Base-by-base conservation (phyloP, 73 alveolate genomes). In the Tetrahymena borealis region DNA sequence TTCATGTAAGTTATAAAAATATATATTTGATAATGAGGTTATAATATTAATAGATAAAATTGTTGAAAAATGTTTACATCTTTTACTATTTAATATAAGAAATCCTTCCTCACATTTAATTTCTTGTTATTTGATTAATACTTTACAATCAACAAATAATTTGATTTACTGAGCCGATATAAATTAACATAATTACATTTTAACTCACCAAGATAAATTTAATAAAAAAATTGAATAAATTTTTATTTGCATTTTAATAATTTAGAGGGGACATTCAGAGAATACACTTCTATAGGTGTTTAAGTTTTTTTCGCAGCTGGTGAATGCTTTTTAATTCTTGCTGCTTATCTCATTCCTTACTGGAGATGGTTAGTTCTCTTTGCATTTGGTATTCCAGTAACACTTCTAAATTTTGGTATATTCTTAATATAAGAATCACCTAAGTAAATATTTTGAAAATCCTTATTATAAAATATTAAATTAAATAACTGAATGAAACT, bases 201-300 rank as follows among this genome's bases (percentile, higher is more conserved):
- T n/a, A n/a, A n/a, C n/a, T n/a, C n/a, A n/a, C n/a, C n/a, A n/a
- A n/a, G n/a, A n/a, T n/a, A n/a, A n/a, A n/a, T n/a, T n/a, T n/a
- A n/a, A n/a, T n/a, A n/a, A n/a, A n/a, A n/a, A n/a, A n/a, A n/a
- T n/a, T n/a, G n/a, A n/a, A n/a, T 39, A 39, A 39, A 39, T 39
- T 39, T 39, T 39, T 39, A 39, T 39, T 39, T 39, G 7, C 7
- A 9, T 9, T 39, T 39, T 39, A 12, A 39, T 13, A 33, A 42
- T 32, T 1, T 38, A 93, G 95, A 79, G 28, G 95, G 95, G 8
- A 77, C 90, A 40, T 93, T 93, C 78, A 93, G 95, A 93, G 95
- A 93, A 32, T 79, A 79, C 9, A 79, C 90, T 13, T 79, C 90
- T 32, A 78, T 93, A 36, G 95, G 95, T 24, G 95, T 93, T 6